Conservation (phyloP, 1,284 basidiomycete genomes). For the Prillingera fragicola region DNA sequence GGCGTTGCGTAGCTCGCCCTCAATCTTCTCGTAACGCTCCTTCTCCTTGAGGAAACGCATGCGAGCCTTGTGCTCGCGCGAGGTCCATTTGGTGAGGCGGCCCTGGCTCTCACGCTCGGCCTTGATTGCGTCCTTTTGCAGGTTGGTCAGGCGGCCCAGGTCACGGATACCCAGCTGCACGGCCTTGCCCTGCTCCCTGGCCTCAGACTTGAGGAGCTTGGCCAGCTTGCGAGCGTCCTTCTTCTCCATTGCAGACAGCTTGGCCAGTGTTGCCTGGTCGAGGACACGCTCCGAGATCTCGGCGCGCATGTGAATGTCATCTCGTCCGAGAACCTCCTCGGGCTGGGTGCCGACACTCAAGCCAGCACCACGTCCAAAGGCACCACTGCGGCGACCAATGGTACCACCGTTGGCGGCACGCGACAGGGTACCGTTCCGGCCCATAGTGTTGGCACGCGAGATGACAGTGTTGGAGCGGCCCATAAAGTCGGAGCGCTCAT, state of each 20-base stretch:
- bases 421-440: conserved; percentile 33
- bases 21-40: conserved; percentile 46
- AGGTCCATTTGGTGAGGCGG: conserved; percentile 45
- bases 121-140: conserved; percentile 44
- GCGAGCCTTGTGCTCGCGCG: conserved; percentile 47
- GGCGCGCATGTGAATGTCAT: conserved; percentile 44
- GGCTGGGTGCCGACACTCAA: conserved; percentile 44
- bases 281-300: conserved; percentile 40
- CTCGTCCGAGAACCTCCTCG: conserved; percentile 42
- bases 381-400: conserved; percentile 37
- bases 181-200: conserved; percentile 39
- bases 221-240: conserved; percentile 46
- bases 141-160: conserved; percentile 42
- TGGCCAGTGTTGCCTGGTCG: conserved; percentile 28
- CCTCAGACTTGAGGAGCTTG: conserved; percentile 49
- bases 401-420: conserved; percentile 41
- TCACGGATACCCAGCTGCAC: conserved; percentile 46
- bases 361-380: conserved; percentile 44
- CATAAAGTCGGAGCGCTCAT: conserved; percentile 15
- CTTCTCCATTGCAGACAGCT: conserved; percentile 40
- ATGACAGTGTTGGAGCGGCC: conserved; percentile 27
- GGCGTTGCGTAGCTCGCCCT: conserved; percentile 43
- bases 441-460: conserved; percentile 16
- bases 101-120: conserved; percentile 47
- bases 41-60: conserved; percentile 48